These are phyloP conservation scores for Corynascus novoguineensis DNA, from an alignment of 495 filamentous ascomycete species.

Conservation along the genomic window DNA sequence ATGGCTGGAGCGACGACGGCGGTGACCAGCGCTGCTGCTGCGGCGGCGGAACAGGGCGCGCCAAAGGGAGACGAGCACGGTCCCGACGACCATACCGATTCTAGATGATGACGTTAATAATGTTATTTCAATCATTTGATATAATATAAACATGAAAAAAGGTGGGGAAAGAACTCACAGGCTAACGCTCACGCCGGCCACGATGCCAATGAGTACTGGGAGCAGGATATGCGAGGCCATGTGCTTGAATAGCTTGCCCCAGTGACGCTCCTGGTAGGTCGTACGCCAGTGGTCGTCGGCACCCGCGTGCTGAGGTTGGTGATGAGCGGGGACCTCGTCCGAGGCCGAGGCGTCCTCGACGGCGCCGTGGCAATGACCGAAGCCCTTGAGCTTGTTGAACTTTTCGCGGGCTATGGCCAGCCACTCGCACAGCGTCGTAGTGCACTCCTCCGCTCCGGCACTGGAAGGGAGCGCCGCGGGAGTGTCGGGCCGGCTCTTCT, in stretches of 20 bases:
- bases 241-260: slow-evolving; percentile 40
- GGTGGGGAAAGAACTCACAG: slow-evolving; percentile 34
- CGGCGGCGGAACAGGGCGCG: slow-evolving; percentile 31
- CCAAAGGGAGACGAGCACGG: slow-evolving; percentile 43
- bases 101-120: slow-evolving; percentile 25
- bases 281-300: background rate
- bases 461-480: slow-evolving; percentile 16
- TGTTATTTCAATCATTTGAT: too few species aligned
- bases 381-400: slow-evolving; percentile 30
- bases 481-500: slow-evolving; percentile 20
- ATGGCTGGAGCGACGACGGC: slow-evolving; percentile 19
- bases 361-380: slow-evolving; percentile 23
- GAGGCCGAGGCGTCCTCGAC: background rate
- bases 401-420: slow-evolving; percentile 38
- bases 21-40: slow-evolving; percentile 13
- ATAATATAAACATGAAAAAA: background rate
- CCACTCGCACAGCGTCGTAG: slow-evolving; percentile 43
- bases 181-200: slow-evolving; percentile 49
- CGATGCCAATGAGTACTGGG: slow-evolving; percentile 47
- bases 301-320: slow-evolving; percentile 5
- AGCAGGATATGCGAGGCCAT: slow-evolving; percentile 47
- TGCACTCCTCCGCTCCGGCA: slow-evolving; percentile 34
- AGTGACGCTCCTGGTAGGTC: slow-evolving; percentile 30
- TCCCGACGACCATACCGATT: slow-evolving; percentile 49
- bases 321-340: slow-evolving; percentile 14